These are phyloP conservation scores for Balansia obtecta DNA, from an alignment of 2,329 filamentous ascomycete species.

Conservation along the genomic window DNA sequence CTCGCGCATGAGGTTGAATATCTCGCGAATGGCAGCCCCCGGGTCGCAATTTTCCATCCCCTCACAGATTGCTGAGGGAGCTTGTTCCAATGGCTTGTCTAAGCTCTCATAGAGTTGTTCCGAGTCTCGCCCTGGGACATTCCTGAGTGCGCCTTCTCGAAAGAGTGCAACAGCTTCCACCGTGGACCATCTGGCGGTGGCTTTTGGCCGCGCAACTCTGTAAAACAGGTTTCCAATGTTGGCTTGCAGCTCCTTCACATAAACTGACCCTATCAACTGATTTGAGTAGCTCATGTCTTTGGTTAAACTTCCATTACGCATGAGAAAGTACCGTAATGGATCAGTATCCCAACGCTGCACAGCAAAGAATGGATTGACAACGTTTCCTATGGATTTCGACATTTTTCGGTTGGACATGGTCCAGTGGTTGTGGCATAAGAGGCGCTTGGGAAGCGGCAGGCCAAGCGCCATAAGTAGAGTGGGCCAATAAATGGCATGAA, in stretches of 20 bases:
- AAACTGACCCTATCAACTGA: slow-evolving; percentile 56
- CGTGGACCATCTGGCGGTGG: slow-evolving; percentile 46
- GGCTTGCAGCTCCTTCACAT: slow-evolving; percentile 66
- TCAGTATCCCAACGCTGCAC: slow-evolving; percentile 83
- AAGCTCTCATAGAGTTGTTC: slow-evolving; percentile 14
- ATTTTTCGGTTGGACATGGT: slow-evolving; percentile 86
- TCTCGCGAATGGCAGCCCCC: slow-evolving; percentile 48
- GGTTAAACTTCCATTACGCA: slow-evolving; percentile 62
- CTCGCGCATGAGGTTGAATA: slow-evolving; percentile 49
- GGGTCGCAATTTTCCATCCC: slow-evolving; percentile 55
- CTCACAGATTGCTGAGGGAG: slow-evolving; percentile 21
- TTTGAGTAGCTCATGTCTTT: slow-evolving; percentile 84
- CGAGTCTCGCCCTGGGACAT: neutral
- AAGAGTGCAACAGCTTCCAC: slow-evolving; percentile 37
- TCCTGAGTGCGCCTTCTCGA: slow-evolving; percentile 14
- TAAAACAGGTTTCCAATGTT: slow-evolving; percentile 71
- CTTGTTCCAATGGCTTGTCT: slow-evolving; percentile 12
- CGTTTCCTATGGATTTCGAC: slow-evolving; percentile 91
- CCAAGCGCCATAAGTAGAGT: slow-evolving; percentile 84
- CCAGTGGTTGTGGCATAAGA: slow-evolving; percentile 92
- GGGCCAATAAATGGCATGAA: slow-evolving; percentile 97
- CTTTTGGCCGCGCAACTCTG: slow-evolving; percentile 54
- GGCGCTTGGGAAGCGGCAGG: slow-evolving; percentile 62
- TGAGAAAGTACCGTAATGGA: slow-evolving; percentile 78
- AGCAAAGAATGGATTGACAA: slow-evolving; percentile 87